Conservation (phyloP, 176 grass and related monocot species). For the Saccharum spontaneum region DNA sequence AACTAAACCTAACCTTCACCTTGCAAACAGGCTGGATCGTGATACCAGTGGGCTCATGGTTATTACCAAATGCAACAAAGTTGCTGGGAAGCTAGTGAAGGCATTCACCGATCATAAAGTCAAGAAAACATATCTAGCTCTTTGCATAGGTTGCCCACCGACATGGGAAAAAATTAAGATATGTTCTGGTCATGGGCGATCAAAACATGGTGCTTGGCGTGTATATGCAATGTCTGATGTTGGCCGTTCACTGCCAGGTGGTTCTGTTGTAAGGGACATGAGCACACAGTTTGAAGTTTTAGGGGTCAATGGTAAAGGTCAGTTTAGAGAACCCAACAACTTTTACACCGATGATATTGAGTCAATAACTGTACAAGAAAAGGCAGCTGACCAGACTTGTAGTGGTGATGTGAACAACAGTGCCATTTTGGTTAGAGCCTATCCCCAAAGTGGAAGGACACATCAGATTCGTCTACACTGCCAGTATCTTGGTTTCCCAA, state of each 20-base stretch:
- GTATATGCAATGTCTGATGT: slow-evolving; percentile 71
- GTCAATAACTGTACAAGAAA: slow-evolving; percentile 55
- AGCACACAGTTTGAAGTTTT: slow-evolving; percentile 72
- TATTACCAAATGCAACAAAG: slow-evolving; percentile 89
- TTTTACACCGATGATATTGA: slow-evolving; percentile 33
- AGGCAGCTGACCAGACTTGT: slow-evolving; percentile 23
- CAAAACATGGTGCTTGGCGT: slow-evolving; percentile 81
- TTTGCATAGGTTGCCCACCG: slow-evolving; percentile 56
- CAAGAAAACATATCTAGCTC: slow-evolving; percentile 83
- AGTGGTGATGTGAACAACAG: slow-evolving; percentile 22
- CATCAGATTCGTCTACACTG: slow-evolving; percentile 95
- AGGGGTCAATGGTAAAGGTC: slow-evolving; percentile 45
- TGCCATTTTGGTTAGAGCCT: slow-evolving; percentile 76
- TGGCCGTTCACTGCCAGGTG: slow-evolving; percentile 59
- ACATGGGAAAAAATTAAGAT: slow-evolving; percentile 60
- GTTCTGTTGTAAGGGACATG: slow-evolving; percentile 75
- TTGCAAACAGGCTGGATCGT: slow-evolving; percentile 82
- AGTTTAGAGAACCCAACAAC: slow-evolving; percentile 49
- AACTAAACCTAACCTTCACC: slow-evolving; percentile 57
- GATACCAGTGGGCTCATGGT: slow-evolving; percentile 97
- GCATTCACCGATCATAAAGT: slow-evolving; percentile 82
- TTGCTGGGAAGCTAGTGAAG: slow-evolving; percentile 73
- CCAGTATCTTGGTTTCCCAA: slow-evolving; percentile 77
- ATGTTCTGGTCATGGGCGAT: slow-evolving; percentile 82
- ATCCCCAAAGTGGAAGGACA: slow-evolving; percentile 83